Conservation (phyloP, 768 basidiomycete genomes). For the Leccinum longicurvipes region DNA sequence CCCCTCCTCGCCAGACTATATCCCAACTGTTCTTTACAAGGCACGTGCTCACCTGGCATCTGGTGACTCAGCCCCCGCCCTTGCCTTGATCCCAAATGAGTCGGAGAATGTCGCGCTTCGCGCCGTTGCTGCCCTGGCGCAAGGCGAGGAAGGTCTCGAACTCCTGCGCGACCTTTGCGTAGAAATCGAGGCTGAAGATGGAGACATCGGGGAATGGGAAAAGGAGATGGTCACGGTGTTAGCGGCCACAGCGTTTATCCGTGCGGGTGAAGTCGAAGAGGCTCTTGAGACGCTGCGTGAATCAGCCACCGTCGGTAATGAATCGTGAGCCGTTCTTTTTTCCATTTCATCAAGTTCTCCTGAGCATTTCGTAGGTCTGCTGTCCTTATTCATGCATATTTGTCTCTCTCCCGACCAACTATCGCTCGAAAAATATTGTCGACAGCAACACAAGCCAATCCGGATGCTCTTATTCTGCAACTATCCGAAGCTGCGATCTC, state of each 20-base stretch:
- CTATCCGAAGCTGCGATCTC: constrained; percentile 83
- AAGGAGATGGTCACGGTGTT: constrained; percentile 73
- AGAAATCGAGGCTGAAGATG: constrained; percentile 77
- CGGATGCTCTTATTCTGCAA: constrained; percentile 87
- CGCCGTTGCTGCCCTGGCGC: constrained; percentile 72
- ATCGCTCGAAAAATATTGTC: constrained; percentile 85
- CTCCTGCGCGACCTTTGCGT: constrained; percentile 81
- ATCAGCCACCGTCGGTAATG: constrained; percentile 70
- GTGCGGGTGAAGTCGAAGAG: constrained; percentile 86
- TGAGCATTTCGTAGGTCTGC: constrained; percentile 55
- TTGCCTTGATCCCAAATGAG: constrained; percentile 52
- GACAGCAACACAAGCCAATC: constrained; percentile 78
- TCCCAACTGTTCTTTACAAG: constrained; percentile 67
- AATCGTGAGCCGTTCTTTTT: constrained; percentile 63
- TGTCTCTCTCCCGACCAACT: constrained; percentile 86
- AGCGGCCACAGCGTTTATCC: constrained; percentile 83
- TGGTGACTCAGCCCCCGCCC: constrained; percentile 52
- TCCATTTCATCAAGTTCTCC: not conserved
- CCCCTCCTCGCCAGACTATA: constrained; percentile 59
- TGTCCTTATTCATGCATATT: constrained; percentile 79
- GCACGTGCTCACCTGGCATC: constrained; percentile 76
- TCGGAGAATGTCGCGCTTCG: constrained; percentile 66
- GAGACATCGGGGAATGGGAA: constrained; percentile 61
- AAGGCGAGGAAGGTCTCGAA: constrained; percentile 62
- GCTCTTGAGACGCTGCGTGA: constrained; percentile 84